Evolutionary conservation across 192 early-diverging fungal genomes (phyloP).

Genomic region (Coemansia sp.): DNA sequence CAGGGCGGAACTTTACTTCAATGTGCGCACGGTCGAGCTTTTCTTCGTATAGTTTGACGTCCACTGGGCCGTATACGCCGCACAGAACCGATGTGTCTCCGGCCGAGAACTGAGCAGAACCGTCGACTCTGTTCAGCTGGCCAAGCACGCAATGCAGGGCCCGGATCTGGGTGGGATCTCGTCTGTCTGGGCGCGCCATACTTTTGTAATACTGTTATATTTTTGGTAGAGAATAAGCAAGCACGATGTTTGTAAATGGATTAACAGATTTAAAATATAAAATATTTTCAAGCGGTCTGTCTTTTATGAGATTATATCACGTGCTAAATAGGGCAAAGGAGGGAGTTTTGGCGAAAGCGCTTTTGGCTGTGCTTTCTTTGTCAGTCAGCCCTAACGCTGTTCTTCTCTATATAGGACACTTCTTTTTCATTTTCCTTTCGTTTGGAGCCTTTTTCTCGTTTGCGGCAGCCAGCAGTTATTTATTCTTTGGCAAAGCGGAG

Average conservation of each 20-base stretch:
- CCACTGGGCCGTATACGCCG: constrained; percentile 84
- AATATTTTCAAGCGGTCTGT: not conserved
- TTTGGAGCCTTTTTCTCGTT: not conserved
- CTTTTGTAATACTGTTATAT: not conserved
- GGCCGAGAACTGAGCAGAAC: constrained; percentile 78
- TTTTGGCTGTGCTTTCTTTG: too few species aligned
- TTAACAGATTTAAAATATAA: constrained; percentile 6
- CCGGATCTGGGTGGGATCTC: constrained; percentile 64
- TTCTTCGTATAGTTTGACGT: constrained; percentile 84
- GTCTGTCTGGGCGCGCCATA: constrained; percentile 56
- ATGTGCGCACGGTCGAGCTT: constrained; percentile 84
- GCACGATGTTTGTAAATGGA: not conserved
- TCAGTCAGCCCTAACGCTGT: not conserved
- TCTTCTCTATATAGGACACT: not conserved
- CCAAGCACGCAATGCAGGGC: constrained; percentile 68
- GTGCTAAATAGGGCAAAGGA: not conserved
- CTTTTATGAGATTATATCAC: not conserved
- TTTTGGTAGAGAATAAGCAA: not conserved
- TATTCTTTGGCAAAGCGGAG: not conserved
- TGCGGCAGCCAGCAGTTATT: not conserved
- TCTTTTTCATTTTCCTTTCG: not conserved
- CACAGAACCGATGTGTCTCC: constrained; percentile 76
- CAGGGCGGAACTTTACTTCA: constrained; percentile 75
- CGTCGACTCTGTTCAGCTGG: constrained; percentile 75
- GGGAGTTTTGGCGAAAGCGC: not conserved